These are phyloP conservation scores for Fragilariopsis cylindrus DNA, from an alignment of 108 stramenopile species.

Conservation along the genomic window DNA sequence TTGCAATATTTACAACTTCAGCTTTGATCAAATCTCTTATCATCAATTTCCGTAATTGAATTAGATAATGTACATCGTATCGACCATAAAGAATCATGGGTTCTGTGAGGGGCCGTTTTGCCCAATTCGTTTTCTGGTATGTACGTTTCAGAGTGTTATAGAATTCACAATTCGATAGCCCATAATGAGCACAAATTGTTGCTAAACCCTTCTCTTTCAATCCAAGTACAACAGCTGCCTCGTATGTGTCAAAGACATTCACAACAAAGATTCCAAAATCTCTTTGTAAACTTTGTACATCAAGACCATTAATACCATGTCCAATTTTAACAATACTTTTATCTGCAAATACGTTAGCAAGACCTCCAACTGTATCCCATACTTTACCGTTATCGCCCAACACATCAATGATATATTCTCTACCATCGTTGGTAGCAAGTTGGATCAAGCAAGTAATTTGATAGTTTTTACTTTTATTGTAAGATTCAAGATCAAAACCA, in stretches of 20 bases:
- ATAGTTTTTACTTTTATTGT: conserved; percentile 51
- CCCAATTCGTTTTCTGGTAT: conserved; percentile 93
- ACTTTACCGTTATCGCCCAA: conserved; percentile 58
- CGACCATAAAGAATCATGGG: conserved; percentile 85
- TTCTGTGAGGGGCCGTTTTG: conserved; percentile 79
- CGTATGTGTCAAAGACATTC: conserved; percentile 93
- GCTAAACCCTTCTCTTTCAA: conserved; percentile 52
- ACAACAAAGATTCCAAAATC: conserved; percentile 94
- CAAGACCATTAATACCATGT: conserved; percentile 86
- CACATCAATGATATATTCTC: conserved; percentile 83
- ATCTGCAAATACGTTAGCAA: conserved; percentile 83
- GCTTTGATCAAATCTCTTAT: conserved; percentile 67
- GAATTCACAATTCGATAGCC: conserved; percentile 51
- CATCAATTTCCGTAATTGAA: conserved; percentile 68
- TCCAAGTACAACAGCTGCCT: conserved; percentile 61
- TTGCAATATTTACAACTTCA: conserved; percentile 30
- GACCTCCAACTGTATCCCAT: conserved; percentile 47
- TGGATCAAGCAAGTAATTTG: conserved; percentile 78
- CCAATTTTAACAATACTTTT: conserved; percentile 91
- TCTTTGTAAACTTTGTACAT: conserved; percentile 85
- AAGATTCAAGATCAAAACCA: conserved; percentile 85
- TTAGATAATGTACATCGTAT: conserved; percentile 80
- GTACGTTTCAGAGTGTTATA: conserved; percentile 67
- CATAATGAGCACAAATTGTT: conserved; percentile 63
- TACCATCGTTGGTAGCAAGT: conserved; percentile 54